Base-by-base conservation (phyloP, 106 monocot genomes). In the Allium fistulosum region DNA sequence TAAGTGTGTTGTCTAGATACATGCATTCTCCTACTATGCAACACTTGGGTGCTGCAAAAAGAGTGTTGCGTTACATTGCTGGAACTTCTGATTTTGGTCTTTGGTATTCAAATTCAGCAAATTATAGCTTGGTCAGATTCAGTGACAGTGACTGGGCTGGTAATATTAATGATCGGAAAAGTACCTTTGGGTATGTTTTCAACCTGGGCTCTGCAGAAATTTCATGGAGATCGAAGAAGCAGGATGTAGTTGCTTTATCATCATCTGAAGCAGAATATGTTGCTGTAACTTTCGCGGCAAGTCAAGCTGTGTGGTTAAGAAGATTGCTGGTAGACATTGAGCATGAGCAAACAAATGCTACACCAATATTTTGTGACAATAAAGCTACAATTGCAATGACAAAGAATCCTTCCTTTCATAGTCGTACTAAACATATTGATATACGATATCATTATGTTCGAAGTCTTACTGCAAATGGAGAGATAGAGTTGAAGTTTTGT, bases 131-230 rank as follows among this genome's bases (percentile, higher is more conserved):
- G 1, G 37, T 9, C 10, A 61, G 59, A 17, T 71, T 61, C 9
- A 49, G 26, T 11, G 59, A 71, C 17, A 71, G 71, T n/a, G 61
- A 71, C 51, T 71, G 61, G 59, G 71, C 60, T 11, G 13, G 61
- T 22, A 7, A 15, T 6, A 12, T 71, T 14, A 61, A 71, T 62
- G 71, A 62, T 50, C 27, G 17, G 11, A 61, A 28, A 37, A 37
- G 37, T 37, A 37, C 5, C 4, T 37, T 1, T 37, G 2, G 1
- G 37, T 37, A 1, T 37, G 37, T 37, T 37, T 37, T 2, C 37
- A 37, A 37, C 37, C 5, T 37, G 2, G 37, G 37, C 37, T 37
- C 37, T 37, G 37, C 37, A 37, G 37, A 0, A 4, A 37, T 37
- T 37, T 37, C 37, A 37, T 37, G n/a, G 48, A 71, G 71, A 11